These are phyloP conservation scores for Epichloe aotearoae DNA, from an alignment of 2,329 filamentous ascomycete species.

Conservation along the genomic window DNA sequence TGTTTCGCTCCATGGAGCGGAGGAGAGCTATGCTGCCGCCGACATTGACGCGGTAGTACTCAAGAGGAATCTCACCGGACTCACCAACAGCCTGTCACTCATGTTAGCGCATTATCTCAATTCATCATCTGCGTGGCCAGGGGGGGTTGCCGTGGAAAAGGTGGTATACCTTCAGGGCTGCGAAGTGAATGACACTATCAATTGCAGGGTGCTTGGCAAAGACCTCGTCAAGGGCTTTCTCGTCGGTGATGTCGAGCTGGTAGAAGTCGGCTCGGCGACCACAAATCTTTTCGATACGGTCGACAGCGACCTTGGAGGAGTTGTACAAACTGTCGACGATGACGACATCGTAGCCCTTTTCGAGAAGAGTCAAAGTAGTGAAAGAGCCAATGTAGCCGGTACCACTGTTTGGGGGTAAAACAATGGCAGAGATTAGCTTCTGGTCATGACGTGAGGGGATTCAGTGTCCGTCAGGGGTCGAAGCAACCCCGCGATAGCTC, in stretches of 20 bases:
- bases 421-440: conserved; percentile 10
- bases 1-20: conserved; percentile 73
- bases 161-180: conserved; percentile 68
- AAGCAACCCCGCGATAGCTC: neutral
- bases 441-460: neutral
- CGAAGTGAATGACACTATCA: conserved; percentile 97
- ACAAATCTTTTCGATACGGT: conserved; percentile 87
- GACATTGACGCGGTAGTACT: conserved; percentile 97
- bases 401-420: conserved; percentile 47
- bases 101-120: no score
- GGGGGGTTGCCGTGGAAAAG: no score
- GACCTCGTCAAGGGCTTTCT: conserved; percentile 69
- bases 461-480: neutral
- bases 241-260: conserved; percentile 78
- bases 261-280: conserved; percentile 80
- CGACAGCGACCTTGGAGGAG: conserved; percentile 79
- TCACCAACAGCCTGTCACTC: conserved; percentile 72
- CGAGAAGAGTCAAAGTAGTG: conserved; percentile 79
- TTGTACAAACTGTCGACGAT: conserved; percentile 97
- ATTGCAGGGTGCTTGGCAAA: conserved; percentile 85
- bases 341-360: conserved; percentile 92
- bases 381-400: conserved; percentile 99
- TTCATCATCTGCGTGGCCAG: no score
- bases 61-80: conserved; percentile 82
- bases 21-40: conserved; percentile 82